Conservation (phyloP, 257 asterid genomes). For the Nicotiana benthamiana region DNA sequence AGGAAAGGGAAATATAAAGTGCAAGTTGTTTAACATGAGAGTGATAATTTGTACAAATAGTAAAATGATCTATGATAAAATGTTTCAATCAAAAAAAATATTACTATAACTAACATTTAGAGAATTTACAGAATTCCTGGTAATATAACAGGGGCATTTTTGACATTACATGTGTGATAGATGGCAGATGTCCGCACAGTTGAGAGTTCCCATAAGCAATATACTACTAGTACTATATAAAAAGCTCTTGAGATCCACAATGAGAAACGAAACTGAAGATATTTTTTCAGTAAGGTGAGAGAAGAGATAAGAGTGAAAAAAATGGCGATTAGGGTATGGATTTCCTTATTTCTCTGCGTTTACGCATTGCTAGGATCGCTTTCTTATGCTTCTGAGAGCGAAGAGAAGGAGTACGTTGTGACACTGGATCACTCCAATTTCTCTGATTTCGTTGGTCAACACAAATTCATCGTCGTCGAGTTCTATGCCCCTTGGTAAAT, state of each 20-base stretch:
- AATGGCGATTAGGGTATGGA: conserved; percentile 33
- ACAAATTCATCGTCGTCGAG: conserved; percentile 75
- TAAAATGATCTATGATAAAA: too few species aligned
- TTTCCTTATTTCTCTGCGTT: conserved; percentile 17
- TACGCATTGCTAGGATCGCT: conserved; percentile 16
- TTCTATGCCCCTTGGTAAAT: conserved; percentile 86
- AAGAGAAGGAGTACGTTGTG: conserved; percentile 60
- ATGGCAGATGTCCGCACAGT: background rate
- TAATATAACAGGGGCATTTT: background rate
- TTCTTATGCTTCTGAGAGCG: conserved; percentile 15
- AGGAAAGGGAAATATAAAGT: too few species aligned
- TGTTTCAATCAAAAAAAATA: too few species aligned
- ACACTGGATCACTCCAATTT: conserved; percentile 68
- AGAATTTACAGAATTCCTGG: background rate
- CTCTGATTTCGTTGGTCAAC: conserved; percentile 62
- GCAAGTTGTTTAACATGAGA: too few species aligned
- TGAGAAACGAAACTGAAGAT: background rate
- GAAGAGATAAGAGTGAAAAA: conserved; percentile 6
- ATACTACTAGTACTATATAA: background rate
- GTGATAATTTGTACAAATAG: too few species aligned
- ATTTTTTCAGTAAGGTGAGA: conserved; percentile 25
- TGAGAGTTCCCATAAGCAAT: background rate
- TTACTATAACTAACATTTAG: too few species aligned
- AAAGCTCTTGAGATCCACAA: background rate
- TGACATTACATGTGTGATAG: background rate